Conservation (phyloP, 768 basidiomycete species). For the Leccinum aurantiacum region DNA sequence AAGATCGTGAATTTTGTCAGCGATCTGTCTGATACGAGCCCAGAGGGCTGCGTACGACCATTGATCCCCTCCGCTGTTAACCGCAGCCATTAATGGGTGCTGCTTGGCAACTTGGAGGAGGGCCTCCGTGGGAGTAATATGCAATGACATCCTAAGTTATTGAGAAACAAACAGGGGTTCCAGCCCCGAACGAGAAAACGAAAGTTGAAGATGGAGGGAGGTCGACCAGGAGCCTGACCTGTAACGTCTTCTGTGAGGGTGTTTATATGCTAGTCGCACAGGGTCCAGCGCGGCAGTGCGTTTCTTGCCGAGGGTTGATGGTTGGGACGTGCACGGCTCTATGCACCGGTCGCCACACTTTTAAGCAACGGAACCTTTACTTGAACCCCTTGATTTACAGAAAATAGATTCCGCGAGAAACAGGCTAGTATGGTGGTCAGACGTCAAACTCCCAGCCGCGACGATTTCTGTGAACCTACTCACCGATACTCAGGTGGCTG, state of each 20-base stretch:
- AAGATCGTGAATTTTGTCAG: conserved; percentile 21
- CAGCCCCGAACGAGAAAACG: conserved; percentile 19
- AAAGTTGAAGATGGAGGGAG: conserved; percentile 13
- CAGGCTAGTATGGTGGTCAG: background rate
- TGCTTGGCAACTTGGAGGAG: conserved; percentile 31
- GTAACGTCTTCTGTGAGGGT: background rate
- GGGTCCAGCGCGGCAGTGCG: background rate
- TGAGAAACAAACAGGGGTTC: conserved; percentile 13
- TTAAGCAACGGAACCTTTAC: background rate
- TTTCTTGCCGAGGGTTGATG: conserved; percentile 1
- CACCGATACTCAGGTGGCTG: background rate
- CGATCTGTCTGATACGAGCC: conserved; percentile 29
- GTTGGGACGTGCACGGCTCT: conserved; percentile 1
- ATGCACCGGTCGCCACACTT: background rate
- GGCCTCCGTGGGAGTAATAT: conserved; percentile 30
- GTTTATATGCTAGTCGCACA: conserved; percentile 12
- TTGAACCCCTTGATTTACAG: background rate
- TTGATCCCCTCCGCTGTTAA: conserved; percentile 19
- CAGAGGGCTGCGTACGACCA: conserved; percentile 36
- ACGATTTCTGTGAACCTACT: background rate
- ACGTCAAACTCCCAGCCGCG: background rate
- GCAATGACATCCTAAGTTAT: conserved; percentile 13
- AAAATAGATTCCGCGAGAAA: background rate
- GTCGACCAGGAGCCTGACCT: conserved; percentile 25
- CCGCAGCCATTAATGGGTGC: conserved; percentile 24